phyloP scores from a whole-genome alignment of 192 early-diverging fungal species.

The Rhizophagus prolifer region DNA sequence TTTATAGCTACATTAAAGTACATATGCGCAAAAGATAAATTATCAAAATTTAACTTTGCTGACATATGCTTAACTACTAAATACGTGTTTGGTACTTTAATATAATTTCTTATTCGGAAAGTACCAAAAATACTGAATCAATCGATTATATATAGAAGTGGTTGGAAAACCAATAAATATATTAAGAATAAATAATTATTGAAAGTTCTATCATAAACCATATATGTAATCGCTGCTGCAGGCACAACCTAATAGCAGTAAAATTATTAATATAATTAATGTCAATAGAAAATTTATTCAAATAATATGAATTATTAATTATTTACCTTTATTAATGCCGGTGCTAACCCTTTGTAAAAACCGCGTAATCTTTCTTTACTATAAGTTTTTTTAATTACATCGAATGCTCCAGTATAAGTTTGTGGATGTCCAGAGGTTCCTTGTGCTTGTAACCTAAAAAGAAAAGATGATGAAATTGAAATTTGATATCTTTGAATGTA shows the following conservation, averaged over 20 bases:
- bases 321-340: constrained; percentile 68
- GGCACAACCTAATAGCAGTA: constrained; percentile 55
- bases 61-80: too few species aligned
- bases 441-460: constrained; percentile 71
- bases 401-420: constrained; percentile 60
- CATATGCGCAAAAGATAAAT: too few species aligned
- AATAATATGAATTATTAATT: background rate
- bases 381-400: constrained; percentile 64
- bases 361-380: constrained; percentile 60
- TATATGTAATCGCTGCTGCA: constrained; percentile 72
- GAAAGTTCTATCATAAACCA: constrained; percentile 60
- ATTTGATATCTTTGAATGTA: background rate
- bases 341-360: constrained; percentile 76
- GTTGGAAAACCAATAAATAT: too few species aligned
- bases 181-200: too few species aligned
- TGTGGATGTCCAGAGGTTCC: constrained; percentile 73
- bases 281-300: background rate
- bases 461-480: background rate
- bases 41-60: too few species aligned
- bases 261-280: background rate
- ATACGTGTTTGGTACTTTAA: too few species aligned
- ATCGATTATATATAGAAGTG: too few species aligned
- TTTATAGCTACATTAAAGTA: too few species aligned
- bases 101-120: too few species aligned
- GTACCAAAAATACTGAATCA: too few species aligned